These are phyloP conservation scores for Lentinula novae-zelandiae DNA, from an alignment of 1,284 basidiomycete genomes.

Conservation along the genomic window DNA sequence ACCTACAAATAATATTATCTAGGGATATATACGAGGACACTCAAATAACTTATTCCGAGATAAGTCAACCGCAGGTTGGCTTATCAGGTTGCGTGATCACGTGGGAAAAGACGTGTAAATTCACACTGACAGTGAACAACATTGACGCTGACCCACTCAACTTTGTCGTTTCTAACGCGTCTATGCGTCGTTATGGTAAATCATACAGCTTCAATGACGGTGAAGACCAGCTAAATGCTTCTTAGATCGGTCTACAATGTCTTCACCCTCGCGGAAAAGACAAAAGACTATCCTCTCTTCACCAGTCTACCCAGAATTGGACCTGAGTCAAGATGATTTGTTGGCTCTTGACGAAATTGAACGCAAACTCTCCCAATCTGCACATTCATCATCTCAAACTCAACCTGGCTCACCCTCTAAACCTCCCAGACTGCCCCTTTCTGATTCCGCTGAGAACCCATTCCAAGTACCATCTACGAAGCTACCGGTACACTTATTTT, in stretches of 20 bases:
- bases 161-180: not conserved
- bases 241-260: slow-evolving; percentile 24
- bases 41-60: no score
- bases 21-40: no score
- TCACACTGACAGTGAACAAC: no score
- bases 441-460: slow-evolving; percentile 36
- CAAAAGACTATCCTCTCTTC: slow-evolving; percentile 60
- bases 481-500: slow-evolving; percentile 14
- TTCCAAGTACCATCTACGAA: slow-evolving; percentile 24
- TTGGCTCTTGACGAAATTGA: slow-evolving; percentile 55
- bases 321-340: slow-evolving; percentile 54
- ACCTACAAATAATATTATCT: no score
- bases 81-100: not conserved
- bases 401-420: not conserved
- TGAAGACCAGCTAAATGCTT: not conserved
- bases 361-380: slow-evolving; percentile 38
- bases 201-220: not conserved
- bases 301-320: slow-evolving; percentile 56
- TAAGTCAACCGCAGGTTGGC: no score
- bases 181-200: slow-evolving; percentile 6
- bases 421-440: slow-evolving; percentile 14
- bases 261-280: slow-evolving; percentile 47
- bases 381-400: slow-evolving; percentile 1
- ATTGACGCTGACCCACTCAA: not conserved
- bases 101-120: not conserved